Percentiles rank a stretch among this genome's conserved stretches.
These are phyloP conservation scores for Boletus reticulatus DNA, from an alignment of 768 basidiomycete species.

Conservation along the genomic window DNA sequence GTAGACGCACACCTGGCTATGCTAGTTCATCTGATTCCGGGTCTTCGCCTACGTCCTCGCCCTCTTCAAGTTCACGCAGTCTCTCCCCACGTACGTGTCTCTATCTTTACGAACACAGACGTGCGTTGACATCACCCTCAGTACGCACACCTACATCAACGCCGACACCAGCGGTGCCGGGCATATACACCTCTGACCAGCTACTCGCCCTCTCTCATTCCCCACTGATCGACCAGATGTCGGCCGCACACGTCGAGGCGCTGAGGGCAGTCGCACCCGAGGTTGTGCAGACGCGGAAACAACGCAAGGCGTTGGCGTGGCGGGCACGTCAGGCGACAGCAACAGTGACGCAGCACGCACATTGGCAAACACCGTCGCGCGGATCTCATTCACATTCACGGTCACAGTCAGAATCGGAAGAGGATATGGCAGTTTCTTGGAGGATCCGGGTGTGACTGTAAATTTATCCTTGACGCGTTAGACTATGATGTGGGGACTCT, in stretches of 20 bases:
- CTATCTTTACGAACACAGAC: no score
- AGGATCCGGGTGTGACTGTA: conserved; percentile 1
- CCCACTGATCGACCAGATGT: conserved; percentile 18
- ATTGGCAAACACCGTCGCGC: background rate
- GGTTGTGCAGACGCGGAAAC: conserved; percentile 24
- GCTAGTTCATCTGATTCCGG: conserved; percentile 8
- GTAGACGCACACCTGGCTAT: conserved; percentile 23
- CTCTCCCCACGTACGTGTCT: conserved; percentile 6
- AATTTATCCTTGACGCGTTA: no score
- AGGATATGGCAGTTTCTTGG: conserved; percentile 15
- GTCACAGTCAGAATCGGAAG: conserved; percentile 15
- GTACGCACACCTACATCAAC: no score
- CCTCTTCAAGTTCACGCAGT: conserved; percentile 8
- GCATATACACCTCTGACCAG: conserved; percentile 27
- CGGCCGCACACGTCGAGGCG: background rate
- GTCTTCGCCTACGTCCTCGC: conserved; percentile 4
- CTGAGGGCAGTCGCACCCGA: conserved; percentile 25
- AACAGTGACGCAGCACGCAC: background rate
- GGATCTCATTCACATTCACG: conserved; percentile 2
- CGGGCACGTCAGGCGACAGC: conserved; percentile 1
- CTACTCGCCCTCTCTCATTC: conserved; percentile 24
- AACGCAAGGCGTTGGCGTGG: conserved; percentile 28
- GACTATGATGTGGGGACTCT: no score
- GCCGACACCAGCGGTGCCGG: background rate
- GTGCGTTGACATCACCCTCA: no score